A percentile compares a stretch with the other conserved stretches of the same genome.
Conservation (phyloP, 1,284 basidiomycete species). For the Cutaneotrichosporon cyanovorans region DNA sequence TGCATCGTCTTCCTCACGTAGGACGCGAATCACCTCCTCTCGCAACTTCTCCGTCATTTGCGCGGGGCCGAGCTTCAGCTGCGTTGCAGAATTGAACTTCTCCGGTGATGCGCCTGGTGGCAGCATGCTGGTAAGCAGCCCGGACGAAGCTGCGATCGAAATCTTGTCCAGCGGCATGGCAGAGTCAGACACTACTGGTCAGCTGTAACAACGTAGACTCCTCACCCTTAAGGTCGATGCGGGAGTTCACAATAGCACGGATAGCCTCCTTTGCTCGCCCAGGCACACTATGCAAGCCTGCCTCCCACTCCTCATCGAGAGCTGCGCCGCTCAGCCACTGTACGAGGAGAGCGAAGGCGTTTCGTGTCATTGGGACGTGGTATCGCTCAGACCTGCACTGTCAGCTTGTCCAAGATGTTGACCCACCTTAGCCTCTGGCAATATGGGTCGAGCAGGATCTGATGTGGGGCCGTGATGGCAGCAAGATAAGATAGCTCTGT, state of each 20-base stretch:
- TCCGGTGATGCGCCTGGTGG: slow-evolving; percentile 54
- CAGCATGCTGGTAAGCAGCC: slow-evolving; percentile 67
- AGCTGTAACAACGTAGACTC: slow-evolving; percentile 6
- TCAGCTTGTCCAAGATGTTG: too few relatives aligned
- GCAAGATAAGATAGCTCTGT: slow-evolving; percentile 71
- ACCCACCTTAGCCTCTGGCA: slow-evolving; percentile 63
- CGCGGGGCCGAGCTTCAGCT: slow-evolving; percentile 73
- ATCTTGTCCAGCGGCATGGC: slow-evolving; percentile 62
- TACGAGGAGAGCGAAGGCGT: slow-evolving; percentile 82
- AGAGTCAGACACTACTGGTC: slow-evolving; percentile 38
- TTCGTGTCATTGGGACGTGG: slow-evolving; percentile 79
- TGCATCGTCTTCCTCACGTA: slow-evolving; percentile 38
- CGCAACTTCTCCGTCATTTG: slow-evolving; percentile 70
- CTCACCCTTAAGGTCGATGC: slow-evolving; percentile 81
- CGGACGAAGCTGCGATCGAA: slow-evolving; percentile 57
- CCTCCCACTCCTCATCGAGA: slow-evolving; percentile 70
- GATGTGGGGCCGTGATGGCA: slow-evolving; percentile 71
- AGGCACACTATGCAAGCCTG: slow-evolving; percentile 59
- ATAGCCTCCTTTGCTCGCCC: slow-evolving; percentile 61
- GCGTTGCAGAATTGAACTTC: slow-evolving; percentile 64
- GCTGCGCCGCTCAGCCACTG: slow-evolving; percentile 90
- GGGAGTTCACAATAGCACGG: slow-evolving; percentile 88
- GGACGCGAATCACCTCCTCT: slow-evolving; percentile 64
- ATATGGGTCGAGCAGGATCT: slow-evolving; percentile 73
- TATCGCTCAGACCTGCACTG: slow-evolving; percentile 69